Percentiles rank a stretch among this genome's conserved stretches.
Evolutionary conservation across 2,329 filamentous ascomycete species (phyloP).

Genomic region (Aspergillus hortae): DNA sequence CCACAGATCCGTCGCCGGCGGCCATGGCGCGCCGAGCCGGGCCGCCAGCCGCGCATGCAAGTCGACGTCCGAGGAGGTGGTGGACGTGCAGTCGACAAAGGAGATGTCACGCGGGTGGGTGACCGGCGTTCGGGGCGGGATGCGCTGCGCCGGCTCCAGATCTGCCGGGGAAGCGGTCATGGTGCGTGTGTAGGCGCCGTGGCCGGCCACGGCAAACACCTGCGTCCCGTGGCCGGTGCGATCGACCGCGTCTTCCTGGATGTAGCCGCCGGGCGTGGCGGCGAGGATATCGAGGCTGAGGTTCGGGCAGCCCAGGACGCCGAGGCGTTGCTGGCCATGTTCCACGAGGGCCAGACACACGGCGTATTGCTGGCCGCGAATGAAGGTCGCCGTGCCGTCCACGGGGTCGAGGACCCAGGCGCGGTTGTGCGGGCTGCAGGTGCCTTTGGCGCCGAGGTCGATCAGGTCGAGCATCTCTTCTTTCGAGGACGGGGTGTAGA

Average conservation of each 20-base stretch:
- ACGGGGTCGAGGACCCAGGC: slow-evolving; percentile 65
- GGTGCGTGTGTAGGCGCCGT: slow-evolving; percentile 40
- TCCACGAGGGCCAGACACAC: slow-evolving; percentile 59
- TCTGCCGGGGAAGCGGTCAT: slow-evolving; percentile 27
- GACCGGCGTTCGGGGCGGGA: slow-evolving; percentile 26
- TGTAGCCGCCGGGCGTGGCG: no score
- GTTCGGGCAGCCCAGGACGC: slow-evolving; percentile 62
- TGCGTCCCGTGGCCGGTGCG: slow-evolving; percentile 47
- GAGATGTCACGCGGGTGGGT: slow-evolving; percentile 32
- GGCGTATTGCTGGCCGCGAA: slow-evolving; percentile 60
- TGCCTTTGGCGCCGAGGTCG: slow-evolving; percentile 52
- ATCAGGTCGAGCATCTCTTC: slow-evolving; percentile 61
- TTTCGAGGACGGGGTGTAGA: slow-evolving; percentile 43
- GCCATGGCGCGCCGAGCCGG: slow-evolving; percentile 44
- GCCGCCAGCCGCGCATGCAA: slow-evolving; percentile 37
- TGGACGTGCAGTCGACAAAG: slow-evolving; percentile 45
- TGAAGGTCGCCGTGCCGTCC: slow-evolving; percentile 62
- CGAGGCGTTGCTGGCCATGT: slow-evolving; percentile 55
- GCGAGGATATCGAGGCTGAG: slow-evolving; percentile 36
- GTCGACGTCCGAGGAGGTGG: slow-evolving; percentile 37
- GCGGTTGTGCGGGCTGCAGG: slow-evolving; percentile 37
- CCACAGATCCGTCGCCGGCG: slow-evolving; percentile 48
- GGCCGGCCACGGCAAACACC: slow-evolving; percentile 47
- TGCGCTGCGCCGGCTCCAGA: slow-evolving; percentile 30
- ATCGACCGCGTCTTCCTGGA: slow-evolving; percentile 42